Base-by-base conservation (phyloP, 768 basidiomycete genomes). In the Mycena sanguinolenta region DNA sequence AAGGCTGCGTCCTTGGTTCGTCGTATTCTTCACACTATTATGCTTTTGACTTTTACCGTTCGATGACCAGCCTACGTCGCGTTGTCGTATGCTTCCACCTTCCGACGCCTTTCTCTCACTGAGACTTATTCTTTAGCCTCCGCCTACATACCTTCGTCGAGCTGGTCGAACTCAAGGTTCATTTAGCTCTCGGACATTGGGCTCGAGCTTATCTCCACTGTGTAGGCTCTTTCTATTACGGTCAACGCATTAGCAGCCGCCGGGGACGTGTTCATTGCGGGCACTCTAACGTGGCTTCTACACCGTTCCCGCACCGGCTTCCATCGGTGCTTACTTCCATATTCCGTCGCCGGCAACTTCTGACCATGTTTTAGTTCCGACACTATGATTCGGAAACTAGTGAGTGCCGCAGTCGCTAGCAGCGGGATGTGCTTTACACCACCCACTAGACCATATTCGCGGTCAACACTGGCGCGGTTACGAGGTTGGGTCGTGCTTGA, bases 291-390 rank as follows among this genome's bases (percentile, higher is more conserved):
- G 64, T 70, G 67, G 12, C 78, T 89, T 58, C 80, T 88, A 52
- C 82, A 83, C 32, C 75, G 73, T 10, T 86, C 84, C 5, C 81
- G 87, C 54, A 86, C 87, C 49, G 86, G 87, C n/a, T 88, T 87
- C 77, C 79, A 79, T 27, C 82, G 79, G 86, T 83, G 71, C 14
- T 77, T 34, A 36, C 62, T 25, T 65, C 21, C 12, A 13, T 58
- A 16, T 42, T 34, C 28, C 42, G 27, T 27, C 27, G 2, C 23
- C 39, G 4, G 17, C 42, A 3, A 7, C 36, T 23, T 19, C 32
- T 58, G 42, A 67, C 70, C 52, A 50, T 55, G n/a, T 62, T 52
- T 65, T 60, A 84, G 83, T 69, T 87, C 87, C 10, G 85, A 88
- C 52, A 84, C 82, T 4, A 81, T 87, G 79, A 86, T 88, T 72